Percentiles rank a stretch among this genome's conserved stretches.
phyloP scores from a whole-genome alignment of 305 asterid species.

The Rubia balearica region DNA sequence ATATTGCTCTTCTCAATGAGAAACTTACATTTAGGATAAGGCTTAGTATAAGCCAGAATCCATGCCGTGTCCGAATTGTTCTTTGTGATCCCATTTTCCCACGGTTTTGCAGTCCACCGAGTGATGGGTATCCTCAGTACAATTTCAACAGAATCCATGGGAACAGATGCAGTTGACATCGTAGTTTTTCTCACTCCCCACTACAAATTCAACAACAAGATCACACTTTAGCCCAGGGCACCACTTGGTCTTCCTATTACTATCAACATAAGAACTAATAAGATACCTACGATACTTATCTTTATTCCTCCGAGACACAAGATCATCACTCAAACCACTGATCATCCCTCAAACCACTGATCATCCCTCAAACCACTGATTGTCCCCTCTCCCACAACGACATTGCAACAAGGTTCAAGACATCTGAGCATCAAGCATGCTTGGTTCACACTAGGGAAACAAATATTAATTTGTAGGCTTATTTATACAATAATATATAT shows the following conservation, averaged over 20 bases:
- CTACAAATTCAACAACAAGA: constrained; percentile 19
- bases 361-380: constrained; percentile 23
- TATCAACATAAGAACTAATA: constrained; percentile 26
- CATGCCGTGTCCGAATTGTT: constrained; percentile 30
- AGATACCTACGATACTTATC: constrained; percentile 20
- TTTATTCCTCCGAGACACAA: constrained; percentile 9
- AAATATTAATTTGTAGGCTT: too few species aligned
- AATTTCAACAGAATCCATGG: constrained; percentile 28
- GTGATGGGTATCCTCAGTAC: constrained; percentile 32
- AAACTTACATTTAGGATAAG: constrained; percentile 20
- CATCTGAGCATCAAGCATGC: constrained; percentile 33
- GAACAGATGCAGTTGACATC: constrained; percentile 29
- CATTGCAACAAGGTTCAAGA: constrained; percentile 34
- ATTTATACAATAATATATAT: too few species aligned
- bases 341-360: constrained; percentile 25
- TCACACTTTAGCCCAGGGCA: constrained; percentile 30
- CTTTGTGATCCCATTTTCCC: constrained; percentile 24
- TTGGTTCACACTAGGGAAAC: too few species aligned
- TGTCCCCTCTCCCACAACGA: constrained; percentile 20
- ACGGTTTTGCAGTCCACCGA: constrained; percentile 35
- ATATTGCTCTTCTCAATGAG: constrained; percentile 20
- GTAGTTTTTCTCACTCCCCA: constrained; percentile 19
- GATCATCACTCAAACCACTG: constrained; percentile 10
- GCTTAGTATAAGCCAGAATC: constrained; percentile 18
- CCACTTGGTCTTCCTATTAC: constrained; percentile 24